These are phyloP conservation scores for Stipa capillata DNA, from an alignment of 176 grass and related monocot genomes.

Conservation along the genomic window DNA sequence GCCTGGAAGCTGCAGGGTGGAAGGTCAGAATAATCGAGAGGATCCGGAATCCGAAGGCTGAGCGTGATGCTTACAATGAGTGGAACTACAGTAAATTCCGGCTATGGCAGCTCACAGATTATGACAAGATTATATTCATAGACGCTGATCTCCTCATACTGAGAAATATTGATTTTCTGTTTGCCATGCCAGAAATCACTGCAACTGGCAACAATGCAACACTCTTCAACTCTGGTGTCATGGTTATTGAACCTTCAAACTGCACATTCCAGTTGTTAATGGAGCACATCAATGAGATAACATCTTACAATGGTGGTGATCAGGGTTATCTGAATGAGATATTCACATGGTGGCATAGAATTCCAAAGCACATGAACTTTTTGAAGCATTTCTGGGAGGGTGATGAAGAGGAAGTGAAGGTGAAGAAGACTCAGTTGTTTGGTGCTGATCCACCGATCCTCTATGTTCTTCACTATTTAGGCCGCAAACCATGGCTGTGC, in stretches of 20 bases:
- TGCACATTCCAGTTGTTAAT: constrained; percentile 90
- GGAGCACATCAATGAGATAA: constrained; percentile 92
- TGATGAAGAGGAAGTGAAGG: constrained; percentile 68
- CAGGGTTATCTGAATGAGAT: constrained; percentile 96
- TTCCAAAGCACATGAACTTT: constrained; percentile 90
- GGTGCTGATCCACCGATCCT: constrained; percentile 61
- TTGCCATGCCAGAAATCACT: constrained; percentile 83
- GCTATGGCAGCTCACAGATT: constrained; percentile 94
- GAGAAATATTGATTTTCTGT: constrained; percentile 84
- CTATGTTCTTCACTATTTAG: constrained; percentile 81
- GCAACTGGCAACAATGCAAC: constrained; percentile 85
- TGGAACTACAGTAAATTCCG: constrained; percentile 99
- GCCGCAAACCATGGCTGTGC: constrained; percentile 79
- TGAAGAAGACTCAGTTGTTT: constrained; percentile 71
- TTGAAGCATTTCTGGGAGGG: constrained; percentile 99
- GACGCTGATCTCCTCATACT: constrained; percentile 90
- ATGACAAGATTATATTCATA: constrained; percentile 98
- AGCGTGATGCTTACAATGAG: constrained; percentile 87
- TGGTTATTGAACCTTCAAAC: constrained; percentile 88
- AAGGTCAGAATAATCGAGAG: constrained; percentile 78
- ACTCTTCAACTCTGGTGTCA: constrained; percentile 94
- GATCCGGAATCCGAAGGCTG: constrained; percentile 89
- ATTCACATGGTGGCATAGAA: constrained; percentile 95
- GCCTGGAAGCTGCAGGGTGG: constrained; percentile 78
- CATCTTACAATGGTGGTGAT: constrained; percentile 84